Evolutionary conservation across 2,329 filamentous ascomycete species (phyloP).

Genomic region (Aspergillus tubingensis): DNA sequence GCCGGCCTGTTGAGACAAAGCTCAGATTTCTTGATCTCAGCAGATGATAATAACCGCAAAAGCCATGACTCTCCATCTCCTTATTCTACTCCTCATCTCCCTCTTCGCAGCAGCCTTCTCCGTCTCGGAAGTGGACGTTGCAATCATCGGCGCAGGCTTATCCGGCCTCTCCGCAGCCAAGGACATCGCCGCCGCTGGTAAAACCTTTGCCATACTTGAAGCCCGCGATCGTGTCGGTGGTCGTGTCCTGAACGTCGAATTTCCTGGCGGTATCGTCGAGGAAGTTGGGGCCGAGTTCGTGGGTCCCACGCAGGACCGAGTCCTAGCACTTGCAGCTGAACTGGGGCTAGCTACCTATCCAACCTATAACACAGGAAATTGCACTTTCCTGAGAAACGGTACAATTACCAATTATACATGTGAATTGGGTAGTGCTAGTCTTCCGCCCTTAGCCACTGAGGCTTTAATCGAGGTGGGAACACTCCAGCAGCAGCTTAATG

Average conservation of each 20-base stretch:
- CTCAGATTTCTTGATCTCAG: neutral
- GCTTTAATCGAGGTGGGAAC: neutral
- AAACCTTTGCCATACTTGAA: slow-evolving; percentile 5
- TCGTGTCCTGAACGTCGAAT: slow-evolving; percentile 10
- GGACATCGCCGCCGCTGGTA: slow-evolving; percentile 10
- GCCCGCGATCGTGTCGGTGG: neutral
- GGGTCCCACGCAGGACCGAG: slow-evolving; percentile 27
- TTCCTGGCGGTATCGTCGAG: slow-evolving; percentile 19
- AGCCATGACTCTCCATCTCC: neutral
- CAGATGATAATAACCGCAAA: neutral
- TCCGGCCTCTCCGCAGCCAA: slow-evolving; percentile 13
- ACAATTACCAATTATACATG: neutral
- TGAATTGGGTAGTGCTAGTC: neutral
- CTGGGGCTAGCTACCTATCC: slow-evolving; percentile 22
- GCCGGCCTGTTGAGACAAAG: too few species aligned
- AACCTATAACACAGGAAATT: slow-evolving; percentile 4
- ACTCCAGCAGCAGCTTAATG: neutral
- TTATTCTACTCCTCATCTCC: neutral
- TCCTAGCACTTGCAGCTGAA: slow-evolving; percentile 21
- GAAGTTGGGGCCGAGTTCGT: slow-evolving; percentile 31
- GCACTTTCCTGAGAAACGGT: neutral
- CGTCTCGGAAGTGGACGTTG: slow-evolving; percentile 3
- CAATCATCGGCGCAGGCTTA: slow-evolving; percentile 9
- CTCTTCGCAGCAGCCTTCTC: neutral
- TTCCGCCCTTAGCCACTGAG: neutral